Base-by-base conservation (phyloP, 768 basidiomycete genomes). In the Kwoniella dendrophila region DNA sequence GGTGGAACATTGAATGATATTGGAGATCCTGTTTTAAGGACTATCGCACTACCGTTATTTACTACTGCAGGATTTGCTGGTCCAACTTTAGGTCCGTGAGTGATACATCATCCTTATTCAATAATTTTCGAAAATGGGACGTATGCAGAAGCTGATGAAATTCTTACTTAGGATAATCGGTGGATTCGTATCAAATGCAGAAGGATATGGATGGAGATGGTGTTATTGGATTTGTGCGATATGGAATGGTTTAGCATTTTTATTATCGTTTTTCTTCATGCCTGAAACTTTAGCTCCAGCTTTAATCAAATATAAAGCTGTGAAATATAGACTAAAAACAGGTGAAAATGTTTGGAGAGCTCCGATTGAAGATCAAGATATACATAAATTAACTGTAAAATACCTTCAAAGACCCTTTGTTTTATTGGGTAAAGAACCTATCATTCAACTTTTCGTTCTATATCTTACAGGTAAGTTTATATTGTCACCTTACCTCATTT, bases 1-100 rank as follows among this genome's bases (percentile, higher is more conserved):
- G 69, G 69, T 8, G 69, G 69, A 10, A 54, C 63, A n/a, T 43
- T 71, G 11, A 64, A 65, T 49, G 69, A 71, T 40, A 65, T 71
- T n/a, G 66, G 63, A 2, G 53, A 54, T 43, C 59, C 63, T 7
- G 33, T 65, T 16, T 22, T 50, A 0, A 48, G 63, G 4, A 71
- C 69, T 11, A 32, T 71, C 34, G 54, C 56, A 5, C 41, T 71
- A 27, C 69, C 69, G 6, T 41, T 71, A 3, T 71, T 68, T 58
- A 38, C 63, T 11, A 60, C 60, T 4, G 40, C 58, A 11, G 69
- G 66, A 7, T 71, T 71, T 38, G 52, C 66, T 33, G 69, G 66
- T 20, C 69, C 69, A 1, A 50, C 54, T 20, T 53, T 71, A 18
- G 66, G 63, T 10, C 69, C 69, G 2, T n/a, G n/a, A n/a, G n/a